Evolutionary conservation across 1,139 yeast genomes (phyloP), one percentile per base, ranked within the genome.

Genomic region (Protomyces inundatus): DNA sequence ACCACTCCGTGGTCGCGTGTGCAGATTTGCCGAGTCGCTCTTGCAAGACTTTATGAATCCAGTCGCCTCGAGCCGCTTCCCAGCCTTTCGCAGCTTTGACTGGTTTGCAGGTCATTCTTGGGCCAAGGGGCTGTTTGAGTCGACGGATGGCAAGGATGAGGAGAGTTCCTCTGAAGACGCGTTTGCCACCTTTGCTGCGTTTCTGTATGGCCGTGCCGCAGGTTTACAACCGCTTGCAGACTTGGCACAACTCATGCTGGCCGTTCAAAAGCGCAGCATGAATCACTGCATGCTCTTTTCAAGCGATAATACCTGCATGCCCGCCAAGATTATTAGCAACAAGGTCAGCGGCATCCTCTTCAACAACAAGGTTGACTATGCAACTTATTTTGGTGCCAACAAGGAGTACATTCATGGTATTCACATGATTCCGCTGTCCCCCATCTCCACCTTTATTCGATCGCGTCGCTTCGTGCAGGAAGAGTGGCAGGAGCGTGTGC

Each of bases 341-440:
- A 84, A 83, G 73, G 91, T 87, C 33, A 78, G 88, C 55, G 96
- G 96, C 68, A 88, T 88, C 58, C 54, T 51, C 34, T 66, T 66
- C 52, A 54, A 54, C 54, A 68, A 72, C 76, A 9, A 93, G 77
- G 77, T 89, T 66, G 96, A 89, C 56, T 58, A 58, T 40, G 62
- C 54, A 34, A 52, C 97, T 1, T 90, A 85, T 76, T 90, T 90
- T 71, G 97, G 97, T 3, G 80, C 80, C 70, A 80, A 83, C 64
- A 72, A 79, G 52, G 93, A 91, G 75, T 93, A 87, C 74, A 90
- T 93, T 63, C 98, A 91, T 72, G 97, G 97, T 73, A 91, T 93
- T 68, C 98, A 93, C 73, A 93, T 95, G 86, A 80, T 93, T 66
- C 96, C 98, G 34, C 79, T 89, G 56, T 89, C 96, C 0, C 93